A percentile compares a stretch with the other conserved stretches of the same genome.
phyloP scores from a whole-genome alignment of 179 eudicot species.

The Camellia oleifera region DNA sequence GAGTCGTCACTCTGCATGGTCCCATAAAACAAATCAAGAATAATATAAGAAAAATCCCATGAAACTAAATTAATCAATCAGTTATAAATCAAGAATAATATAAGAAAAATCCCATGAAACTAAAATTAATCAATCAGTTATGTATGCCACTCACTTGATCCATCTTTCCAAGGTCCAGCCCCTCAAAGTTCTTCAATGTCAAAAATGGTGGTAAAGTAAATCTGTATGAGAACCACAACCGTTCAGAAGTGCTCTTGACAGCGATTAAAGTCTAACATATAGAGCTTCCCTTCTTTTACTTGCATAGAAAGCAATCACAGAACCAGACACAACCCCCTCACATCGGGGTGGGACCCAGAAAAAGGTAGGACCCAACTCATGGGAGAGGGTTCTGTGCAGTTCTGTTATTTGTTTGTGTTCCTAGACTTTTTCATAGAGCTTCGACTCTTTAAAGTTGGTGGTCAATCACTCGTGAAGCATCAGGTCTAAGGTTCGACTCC shows the following conservation, averaged over 20 bases:
- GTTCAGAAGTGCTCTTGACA: neutral
- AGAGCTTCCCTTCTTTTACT: neutral
- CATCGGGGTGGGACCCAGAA: too few species aligned
- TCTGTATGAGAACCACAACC: slow-evolving; percentile 37
- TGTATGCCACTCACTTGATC: slow-evolving; percentile 48
- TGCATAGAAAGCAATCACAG: too few species aligned
- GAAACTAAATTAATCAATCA: neutral
- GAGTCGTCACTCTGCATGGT: slow-evolving; percentile 70
- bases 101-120: neutral
- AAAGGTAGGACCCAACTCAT: too few species aligned
- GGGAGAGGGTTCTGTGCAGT: too few species aligned
- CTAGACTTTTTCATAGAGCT: too few species aligned
- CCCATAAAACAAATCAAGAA: slow-evolving; percentile 11
- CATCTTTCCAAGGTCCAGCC: slow-evolving; percentile 80
- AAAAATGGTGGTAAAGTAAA: slow-evolving; percentile 73
- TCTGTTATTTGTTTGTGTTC: too few species aligned
- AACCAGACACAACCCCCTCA: too few species aligned
- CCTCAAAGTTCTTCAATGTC: slow-evolving; percentile 92
- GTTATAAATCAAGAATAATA: neutral
- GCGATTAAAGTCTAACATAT: neutral
- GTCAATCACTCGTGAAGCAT: too few species aligned
- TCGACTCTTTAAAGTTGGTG: neutral
- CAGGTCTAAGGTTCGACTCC: too few species aligned
- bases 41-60: neutral
- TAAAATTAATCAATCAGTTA: neutral